Base-by-base conservation (phyloP, 345 rosid species). In the Citrus mangshanensis region DNA sequence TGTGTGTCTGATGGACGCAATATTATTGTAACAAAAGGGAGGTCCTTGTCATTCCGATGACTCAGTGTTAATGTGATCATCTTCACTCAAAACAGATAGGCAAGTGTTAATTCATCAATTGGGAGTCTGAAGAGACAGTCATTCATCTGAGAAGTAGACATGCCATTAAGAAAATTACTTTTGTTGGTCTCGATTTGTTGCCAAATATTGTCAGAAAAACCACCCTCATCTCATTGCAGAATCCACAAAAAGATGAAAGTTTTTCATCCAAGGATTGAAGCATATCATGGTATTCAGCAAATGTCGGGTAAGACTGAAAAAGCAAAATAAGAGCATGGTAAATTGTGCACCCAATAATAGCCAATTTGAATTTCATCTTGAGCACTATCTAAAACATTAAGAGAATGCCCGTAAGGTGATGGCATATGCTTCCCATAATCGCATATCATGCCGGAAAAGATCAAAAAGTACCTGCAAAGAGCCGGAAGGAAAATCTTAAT, bases 361-460 rank as follows among this genome's bases (percentile, higher is more conserved):
- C 28, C 24, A 25, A 14, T 46, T 38, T 13, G 49, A 28, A 22
- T 0, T 27, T 4, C 40, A 51, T 65, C 42, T 16, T 21, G 3
- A 60, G 38, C 64, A 46, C 34, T 19, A 10, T 56, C 14, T 19
- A 38, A 35, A 75, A 73, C 37, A 35, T 14, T 19, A 38, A 35
- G 75, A 70, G 37, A 30, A 32, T 81, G 90, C 96, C 93, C 88
- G 88, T 80, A 93, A 91, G 9, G 95, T 92, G 74, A 87, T 68
- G 77, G 91, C 81, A 79, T 95, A 95, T 67, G 98, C 98, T 86
- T 86, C 83, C 98, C 98, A 95, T 59, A 93, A 73, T 66, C 95
- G 88, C 83, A 79, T 69, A 79, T 93, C 95, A 78, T 85, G 90
- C 80, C 81, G 91, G 79, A 93, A 95, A 75, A 91, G 90, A 88